Base-by-base conservation (phyloP, 306 rosid genomes). In the Alnus glutinosa region DNA sequence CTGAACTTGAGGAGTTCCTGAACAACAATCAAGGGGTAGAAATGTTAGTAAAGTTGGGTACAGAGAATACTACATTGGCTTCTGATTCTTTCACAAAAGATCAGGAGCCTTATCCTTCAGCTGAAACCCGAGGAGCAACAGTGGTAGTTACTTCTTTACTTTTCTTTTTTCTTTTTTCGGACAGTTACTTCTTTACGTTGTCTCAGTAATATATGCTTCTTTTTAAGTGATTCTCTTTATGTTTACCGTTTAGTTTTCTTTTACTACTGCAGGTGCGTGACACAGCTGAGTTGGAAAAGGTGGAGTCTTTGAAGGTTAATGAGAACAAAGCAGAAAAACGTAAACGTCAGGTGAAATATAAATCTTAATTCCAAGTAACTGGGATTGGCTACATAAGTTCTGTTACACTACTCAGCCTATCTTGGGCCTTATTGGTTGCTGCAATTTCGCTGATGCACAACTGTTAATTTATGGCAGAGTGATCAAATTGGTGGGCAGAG, bases 401-500 rank as follows among this genome's bases (percentile, higher is more conserved):
- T 39, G 15, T 66, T 16, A 34, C 8, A 14, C 28, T 9, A 12
- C 23, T 39, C 11, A 18, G 18, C 71, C 39, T 61, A 10, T 10
- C 37, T 13, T 14, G 10, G 7, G 49, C 14, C 49, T 37, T 16
- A 67, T 34, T 75, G 34, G 36, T 75, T 55, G 28, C 14, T 70
- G 73, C 44, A 70, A 54, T 80, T 57, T 81, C 70, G 81, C 78
- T 85, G 34, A 84, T 72, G 74, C 58, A 19, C 64, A 67, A 73
- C 52, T 52, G 15, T 64, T 76, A 76, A 55, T 75, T 77, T 77
- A 78, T 87, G 78, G 78, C 85, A 92, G 97, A 87, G 83, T 79
- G 87, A 85, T 71, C 86, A 72, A 71, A 75, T 94, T 82, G 88
- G 90, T 44, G 63, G 59, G 47, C 92, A 87, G 81, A 94, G 97